Conservation (phyloP, 441 rosid genomes). For the Populus hybrid region DNA sequence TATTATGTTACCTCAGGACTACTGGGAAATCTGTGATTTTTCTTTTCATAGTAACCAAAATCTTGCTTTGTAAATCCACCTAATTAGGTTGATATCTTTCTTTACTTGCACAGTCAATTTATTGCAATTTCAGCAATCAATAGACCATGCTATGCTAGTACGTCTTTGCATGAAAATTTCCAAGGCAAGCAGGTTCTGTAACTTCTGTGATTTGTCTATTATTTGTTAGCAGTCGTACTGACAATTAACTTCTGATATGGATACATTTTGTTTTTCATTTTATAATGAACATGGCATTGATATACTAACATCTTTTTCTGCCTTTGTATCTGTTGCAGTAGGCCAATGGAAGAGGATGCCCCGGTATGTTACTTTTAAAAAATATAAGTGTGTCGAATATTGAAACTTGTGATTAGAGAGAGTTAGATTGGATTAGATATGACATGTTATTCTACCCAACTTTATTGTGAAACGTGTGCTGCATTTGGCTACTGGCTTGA, state of each 20-base stretch:
- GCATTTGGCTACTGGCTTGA: not conserved
- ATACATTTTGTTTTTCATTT: not conserved
- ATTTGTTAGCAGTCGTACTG: not conserved
- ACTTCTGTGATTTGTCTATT: not conserved
- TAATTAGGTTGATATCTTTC: not conserved
- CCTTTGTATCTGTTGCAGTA: conserved; percentile 16
- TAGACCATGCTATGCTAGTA: not conserved
- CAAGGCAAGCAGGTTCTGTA: not conserved
- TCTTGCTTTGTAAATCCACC: not conserved
- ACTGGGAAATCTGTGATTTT: too few relatives aligned
- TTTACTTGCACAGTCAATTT: not conserved
- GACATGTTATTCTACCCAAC: too few relatives aligned
- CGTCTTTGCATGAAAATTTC: not conserved
- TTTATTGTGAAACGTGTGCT: not conserved
- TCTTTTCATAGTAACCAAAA: not conserved
- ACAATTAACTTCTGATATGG: too few relatives aligned
- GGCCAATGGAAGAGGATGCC: conserved; percentile 29
- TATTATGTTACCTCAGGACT: too few relatives aligned
- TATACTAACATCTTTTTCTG: not conserved
- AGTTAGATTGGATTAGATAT: not conserved
- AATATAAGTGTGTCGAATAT: not conserved
- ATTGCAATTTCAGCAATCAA: not conserved
- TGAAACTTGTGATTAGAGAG: not conserved
- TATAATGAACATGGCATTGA: not conserved
- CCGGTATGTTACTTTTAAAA: conserved; percentile 9